Conservation (phyloP, 441 rosid species). For the Corymbia citriodora region DNA sequence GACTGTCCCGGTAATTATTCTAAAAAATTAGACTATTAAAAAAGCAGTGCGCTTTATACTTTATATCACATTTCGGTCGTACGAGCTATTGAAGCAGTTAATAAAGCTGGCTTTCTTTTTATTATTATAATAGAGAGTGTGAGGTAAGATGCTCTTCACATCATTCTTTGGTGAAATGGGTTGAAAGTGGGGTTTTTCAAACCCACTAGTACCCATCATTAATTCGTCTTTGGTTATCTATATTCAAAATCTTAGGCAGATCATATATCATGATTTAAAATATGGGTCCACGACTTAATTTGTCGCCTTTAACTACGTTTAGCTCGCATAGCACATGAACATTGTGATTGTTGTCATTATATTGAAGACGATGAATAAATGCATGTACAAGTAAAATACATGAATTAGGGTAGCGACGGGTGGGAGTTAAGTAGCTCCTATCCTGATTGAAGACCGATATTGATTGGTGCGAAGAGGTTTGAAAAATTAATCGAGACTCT, state of each 20-base stretch:
- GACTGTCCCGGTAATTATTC: not conserved
- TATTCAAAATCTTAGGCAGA: not conserved
- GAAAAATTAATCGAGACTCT: not conserved
- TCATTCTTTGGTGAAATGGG: not conserved
- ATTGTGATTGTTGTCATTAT: too few species aligned
- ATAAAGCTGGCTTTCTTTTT: not conserved
- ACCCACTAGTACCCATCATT: not conserved
- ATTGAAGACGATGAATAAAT: too few species aligned
- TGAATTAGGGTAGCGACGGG: too few species aligned
- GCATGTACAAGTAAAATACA: too few species aligned
- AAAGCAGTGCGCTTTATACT: too few species aligned
- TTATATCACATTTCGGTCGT: not conserved
- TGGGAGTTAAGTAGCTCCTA: too few species aligned
- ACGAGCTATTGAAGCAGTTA: not conserved
- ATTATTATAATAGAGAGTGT: not conserved
- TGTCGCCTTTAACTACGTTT: not conserved
- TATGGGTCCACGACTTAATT: not conserved
- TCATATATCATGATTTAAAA: not conserved
- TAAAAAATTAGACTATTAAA: too few species aligned
- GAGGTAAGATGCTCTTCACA: not conserved
- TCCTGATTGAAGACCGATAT: not conserved
- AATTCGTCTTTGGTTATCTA: not conserved
- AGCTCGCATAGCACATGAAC: not conserved
- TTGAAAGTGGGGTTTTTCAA: not conserved
- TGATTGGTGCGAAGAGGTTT: not conserved